phyloP scores from a whole-genome alignment of 1,139 yeast genomes.

The Blastobotrys petasosporus region DNA sequence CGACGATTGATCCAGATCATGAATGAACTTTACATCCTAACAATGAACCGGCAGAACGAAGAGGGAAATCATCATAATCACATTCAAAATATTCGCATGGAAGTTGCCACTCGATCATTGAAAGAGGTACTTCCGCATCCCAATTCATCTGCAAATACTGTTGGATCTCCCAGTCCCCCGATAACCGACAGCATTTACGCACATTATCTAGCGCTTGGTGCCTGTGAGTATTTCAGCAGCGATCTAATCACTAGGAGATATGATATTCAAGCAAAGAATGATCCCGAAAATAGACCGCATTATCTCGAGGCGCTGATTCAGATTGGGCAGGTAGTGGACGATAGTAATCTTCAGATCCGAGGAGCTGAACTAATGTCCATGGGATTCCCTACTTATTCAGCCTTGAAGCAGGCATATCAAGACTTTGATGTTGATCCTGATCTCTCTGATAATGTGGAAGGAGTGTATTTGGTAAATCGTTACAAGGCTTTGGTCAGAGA shows the following conservation, averaged over 20 bases:
- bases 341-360: slow-evolving; percentile 45
- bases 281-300: slow-evolving; percentile 47
- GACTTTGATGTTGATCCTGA: slow-evolving; percentile 44
- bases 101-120: background rate
- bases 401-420: slow-evolving; percentile 50
- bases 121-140: background rate
- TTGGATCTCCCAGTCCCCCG: slow-evolving; percentile 3
- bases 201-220: slow-evolving; percentile 50
- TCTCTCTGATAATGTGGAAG: slow-evolving; percentile 19
- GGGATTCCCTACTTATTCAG: slow-evolving; percentile 60
- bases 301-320: slow-evolving; percentile 64
- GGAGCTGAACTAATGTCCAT: slow-evolving; percentile 47
- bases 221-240: slow-evolving; percentile 54
- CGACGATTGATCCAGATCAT: slow-evolving; percentile 18
- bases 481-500: slow-evolving; percentile 19
- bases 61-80: slow-evolving; percentile 13
- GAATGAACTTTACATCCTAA: slow-evolving; percentile 20
- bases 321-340: slow-evolving; percentile 43
- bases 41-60: slow-evolving; percentile 12
- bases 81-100: slow-evolving; percentile 3
- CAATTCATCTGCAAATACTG: slow-evolving; percentile 2
- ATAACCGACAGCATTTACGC: slow-evolving; percentile 14
- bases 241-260: slow-evolving; percentile 57
- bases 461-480: slow-evolving; percentile 24
- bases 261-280: slow-evolving; percentile 48